Conservation (phyloP, 108 stramenopile genomes). For the Skeletonema potamos region DNA sequence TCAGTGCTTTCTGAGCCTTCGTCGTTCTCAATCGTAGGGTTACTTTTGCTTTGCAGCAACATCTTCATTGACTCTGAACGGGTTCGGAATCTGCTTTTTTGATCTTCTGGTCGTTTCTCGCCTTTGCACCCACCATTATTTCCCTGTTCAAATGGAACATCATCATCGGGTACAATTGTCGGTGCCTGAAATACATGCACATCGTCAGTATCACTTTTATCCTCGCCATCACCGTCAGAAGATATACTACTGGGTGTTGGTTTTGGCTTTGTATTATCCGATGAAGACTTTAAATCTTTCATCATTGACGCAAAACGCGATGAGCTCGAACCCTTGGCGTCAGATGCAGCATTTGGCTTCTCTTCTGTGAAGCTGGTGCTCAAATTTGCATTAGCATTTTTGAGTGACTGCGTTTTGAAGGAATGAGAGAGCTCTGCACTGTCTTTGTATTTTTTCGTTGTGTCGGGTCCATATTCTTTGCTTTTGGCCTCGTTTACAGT, state of each 20-base stretch:
- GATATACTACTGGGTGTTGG: background rate
- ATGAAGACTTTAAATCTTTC: constrained; percentile 6
- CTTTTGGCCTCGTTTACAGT: background rate
- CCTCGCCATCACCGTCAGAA: background rate
- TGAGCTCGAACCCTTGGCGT: background rate
- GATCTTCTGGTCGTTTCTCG: background rate
- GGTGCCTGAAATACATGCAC: constrained; percentile 21
- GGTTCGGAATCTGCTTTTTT: constrained; percentile 2
- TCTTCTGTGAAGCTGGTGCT: background rate
- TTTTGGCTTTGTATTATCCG: background rate
- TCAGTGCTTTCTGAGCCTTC: background rate
- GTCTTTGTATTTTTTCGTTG: background rate
- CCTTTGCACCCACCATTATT: background rate
- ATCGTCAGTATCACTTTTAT: background rate
- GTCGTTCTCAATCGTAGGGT: background rate
- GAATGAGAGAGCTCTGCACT: constrained; percentile 6
- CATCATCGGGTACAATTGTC: constrained; percentile 5
- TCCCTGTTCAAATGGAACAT: background rate
- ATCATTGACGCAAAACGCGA: constrained; percentile 25
- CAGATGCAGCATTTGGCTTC: background rate
- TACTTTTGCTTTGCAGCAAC: background rate
- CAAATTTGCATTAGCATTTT: constrained; percentile 14
- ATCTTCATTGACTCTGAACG: background rate
- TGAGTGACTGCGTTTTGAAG: background rate
- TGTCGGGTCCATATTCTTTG: background rate